Percentiles rank a stretch among this genome's conserved stretches.
phyloP scores from a whole-genome alignment of 2,329 filamentous ascomycete genomes.

The Lomentospora prolificans region DNA sequence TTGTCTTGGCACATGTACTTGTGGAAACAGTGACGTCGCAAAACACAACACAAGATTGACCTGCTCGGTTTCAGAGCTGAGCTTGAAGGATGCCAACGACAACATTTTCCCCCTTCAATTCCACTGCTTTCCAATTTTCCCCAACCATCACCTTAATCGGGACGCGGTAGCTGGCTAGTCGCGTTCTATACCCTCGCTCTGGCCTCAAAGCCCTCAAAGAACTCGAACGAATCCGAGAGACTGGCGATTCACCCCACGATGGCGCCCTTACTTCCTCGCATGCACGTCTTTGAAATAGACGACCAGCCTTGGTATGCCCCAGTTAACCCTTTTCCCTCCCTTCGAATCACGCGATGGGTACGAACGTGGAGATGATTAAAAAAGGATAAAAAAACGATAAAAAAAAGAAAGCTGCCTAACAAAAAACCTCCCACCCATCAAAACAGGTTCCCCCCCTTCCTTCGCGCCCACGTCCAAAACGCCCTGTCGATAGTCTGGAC shows the following conservation, averaged over 20 bases:
- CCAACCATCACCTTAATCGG: not conserved
- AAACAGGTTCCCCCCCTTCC: constrained; percentile 53
- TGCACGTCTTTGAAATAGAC: constrained; percentile 59
- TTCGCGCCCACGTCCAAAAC: constrained; percentile 55
- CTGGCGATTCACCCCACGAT: constrained; percentile 19
- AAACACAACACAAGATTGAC: not conserved
- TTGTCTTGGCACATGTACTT: not conserved
- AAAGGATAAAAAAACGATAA: no score
- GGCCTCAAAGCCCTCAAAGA: not conserved
- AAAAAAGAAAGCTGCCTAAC: constrained; percentile 7
- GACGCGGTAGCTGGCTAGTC: not conserved
- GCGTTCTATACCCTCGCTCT: no score
- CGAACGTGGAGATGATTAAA: no score
- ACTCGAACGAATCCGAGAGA: not conserved
- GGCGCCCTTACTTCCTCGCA: constrained; percentile 42
- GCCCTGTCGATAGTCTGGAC: constrained; percentile 57
- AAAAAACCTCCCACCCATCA: not conserved
- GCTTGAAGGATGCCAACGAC: not conserved
- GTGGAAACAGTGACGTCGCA: not conserved
- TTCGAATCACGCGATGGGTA: no score
- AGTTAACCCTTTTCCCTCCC: constrained; percentile 5
- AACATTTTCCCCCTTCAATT: not conserved
- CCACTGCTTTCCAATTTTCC: not conserved
- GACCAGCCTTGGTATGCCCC: constrained; percentile 53
- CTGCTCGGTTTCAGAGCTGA: not conserved